Evolutionary conservation across 768 basidiomycete species (phyloP), one percentile per base, ranked within the genome.

Genomic region (Lentinula sp.): DNA sequence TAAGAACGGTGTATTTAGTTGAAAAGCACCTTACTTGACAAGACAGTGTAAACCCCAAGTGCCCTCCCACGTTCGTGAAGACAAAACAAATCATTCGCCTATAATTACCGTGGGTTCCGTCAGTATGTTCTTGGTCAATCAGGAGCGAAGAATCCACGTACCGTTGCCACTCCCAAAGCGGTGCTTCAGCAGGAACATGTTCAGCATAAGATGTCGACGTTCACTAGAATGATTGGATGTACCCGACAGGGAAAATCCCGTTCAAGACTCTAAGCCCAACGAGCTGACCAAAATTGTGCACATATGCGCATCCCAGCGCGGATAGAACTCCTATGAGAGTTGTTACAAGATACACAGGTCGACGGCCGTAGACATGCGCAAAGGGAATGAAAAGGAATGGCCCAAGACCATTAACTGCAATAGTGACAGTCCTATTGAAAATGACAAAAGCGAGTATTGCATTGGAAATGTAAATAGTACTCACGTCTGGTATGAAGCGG

Each of bases 11-110:
- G 6, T 23, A 13, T 12, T 18, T 33, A 23, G 46, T 33, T 3
- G 10, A 23, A 20, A 9, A 15, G 18, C 6, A 35, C 10, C 23
- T 41, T 37, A 54, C 53, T 54, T 18, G 35, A 32, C 12, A 54
- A 20, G 36, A 58, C 57, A 15, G 57, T 58, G 43, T 18, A 58
- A 12, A 58, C 7, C 10, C 57, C 57, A 10, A 58, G 15, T 35
- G 57, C 57, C 35, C 57, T 10, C 28, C 57, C 57, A 58, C 57
- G 57, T 58, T 58, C 57, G 28, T 58, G 57, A 20, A 58, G 57
- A 35, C 43, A 58, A 16, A 45, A 58, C 10, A 58, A 7, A 36
- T 58, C 57, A 35, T 46, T 58, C 33, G 43, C 57, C 53, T 54
- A 54, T 16, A 37, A 28, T 28, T 28, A 28, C 28, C 28, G 28